Base-by-base conservation (phyloP, 2,329 filamentous ascomycete genomes). In the Podosphaera aphanis region DNA sequence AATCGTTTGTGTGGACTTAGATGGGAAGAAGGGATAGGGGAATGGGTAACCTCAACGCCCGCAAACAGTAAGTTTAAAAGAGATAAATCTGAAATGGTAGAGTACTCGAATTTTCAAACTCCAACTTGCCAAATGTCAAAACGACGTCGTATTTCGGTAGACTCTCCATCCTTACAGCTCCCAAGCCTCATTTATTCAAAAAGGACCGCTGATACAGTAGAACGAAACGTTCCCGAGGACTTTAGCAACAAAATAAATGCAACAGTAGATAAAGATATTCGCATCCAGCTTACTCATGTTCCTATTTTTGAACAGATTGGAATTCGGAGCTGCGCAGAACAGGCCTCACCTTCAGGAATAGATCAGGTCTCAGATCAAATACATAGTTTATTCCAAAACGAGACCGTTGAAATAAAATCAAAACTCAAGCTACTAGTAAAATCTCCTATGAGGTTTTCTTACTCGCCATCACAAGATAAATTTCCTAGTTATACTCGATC, bases 11-110 rank as follows among this genome's bases (percentile, higher is more conserved):
- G 44, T 18, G 54, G 54, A 55, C 70, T 62, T 57, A 58, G 65
- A 27, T 73, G 69, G 69, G 70, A 73, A 53, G 68, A 71, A 52
- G 66, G 64, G 39, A 71, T 73, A 53, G 64, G 67, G 31, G 70
- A 73, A 55, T 74, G 70, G 69, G 64, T 73, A 44, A 66, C 62
- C 16, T 62, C 59, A 35, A 70, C 66, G 39, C 69, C 69, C 23
- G 57, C 44, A 42, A 49, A 53, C 23, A 49, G 50, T 38, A 54
- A 56, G 41, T 31, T 47, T 45, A 56, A 53, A 49, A 46, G 47
- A 45, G 46, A 49, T 47, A 44, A 46, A 50, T 15, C n/a, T n/a
- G 10, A n/a, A 8, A 49, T 52, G 50, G 46, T 51, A 3, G 50
- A 51, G 0, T 49, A 52, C 1, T 43, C 40, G 3, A 51, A 53